Evolutionary conservation across 2,329 filamentous ascomycete genomes (phyloP).

Genomic region (Ophiostoma angusticollis): DNA sequence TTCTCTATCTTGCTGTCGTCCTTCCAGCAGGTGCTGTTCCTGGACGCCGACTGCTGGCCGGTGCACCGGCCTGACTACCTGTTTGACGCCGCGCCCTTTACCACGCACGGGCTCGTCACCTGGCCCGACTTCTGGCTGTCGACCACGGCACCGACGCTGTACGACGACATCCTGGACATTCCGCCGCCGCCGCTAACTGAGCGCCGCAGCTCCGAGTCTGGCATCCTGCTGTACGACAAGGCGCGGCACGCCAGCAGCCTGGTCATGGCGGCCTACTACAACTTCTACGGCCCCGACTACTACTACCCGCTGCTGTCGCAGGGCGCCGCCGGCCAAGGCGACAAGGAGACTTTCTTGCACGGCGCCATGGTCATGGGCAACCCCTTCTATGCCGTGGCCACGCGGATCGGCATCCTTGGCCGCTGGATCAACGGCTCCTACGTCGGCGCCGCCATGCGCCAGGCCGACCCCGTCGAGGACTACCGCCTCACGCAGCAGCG

Average conservation of each 20-base stretch:
- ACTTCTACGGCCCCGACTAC: constrained; percentile 37
- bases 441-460: constrained; percentile 18
- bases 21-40: constrained; percentile 45
- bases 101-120: constrained; percentile 36
- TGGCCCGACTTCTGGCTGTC: constrained; percentile 44
- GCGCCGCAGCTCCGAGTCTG: constrained; percentile 31
- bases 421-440: constrained; percentile 19
- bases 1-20: constrained; percentile 45
- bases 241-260: constrained; percentile 31
- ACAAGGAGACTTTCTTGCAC: constrained; percentile 36
- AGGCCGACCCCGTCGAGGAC: constrained; percentile 21
- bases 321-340: constrained; percentile 29
- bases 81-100: constrained; percentile 39
- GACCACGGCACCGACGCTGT: constrained; percentile 30
- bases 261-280: constrained; percentile 40
- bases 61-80: constrained; percentile 25
- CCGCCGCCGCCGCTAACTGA: constrained; percentile 20
- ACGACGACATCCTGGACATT: constrained; percentile 27
- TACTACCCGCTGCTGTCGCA: constrained; percentile 37
- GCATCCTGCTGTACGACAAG: constrained; percentile 36
- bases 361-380: constrained; percentile 29
- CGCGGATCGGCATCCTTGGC: constrained; percentile 21
- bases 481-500: constrained; percentile 8
- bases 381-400: constrained; percentile 28
- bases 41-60: constrained; percentile 45